Evolutionary conservation across 2,329 filamentous ascomycete genomes (phyloP).

Genomic region (Fusarium oligoseptatum): DNA sequence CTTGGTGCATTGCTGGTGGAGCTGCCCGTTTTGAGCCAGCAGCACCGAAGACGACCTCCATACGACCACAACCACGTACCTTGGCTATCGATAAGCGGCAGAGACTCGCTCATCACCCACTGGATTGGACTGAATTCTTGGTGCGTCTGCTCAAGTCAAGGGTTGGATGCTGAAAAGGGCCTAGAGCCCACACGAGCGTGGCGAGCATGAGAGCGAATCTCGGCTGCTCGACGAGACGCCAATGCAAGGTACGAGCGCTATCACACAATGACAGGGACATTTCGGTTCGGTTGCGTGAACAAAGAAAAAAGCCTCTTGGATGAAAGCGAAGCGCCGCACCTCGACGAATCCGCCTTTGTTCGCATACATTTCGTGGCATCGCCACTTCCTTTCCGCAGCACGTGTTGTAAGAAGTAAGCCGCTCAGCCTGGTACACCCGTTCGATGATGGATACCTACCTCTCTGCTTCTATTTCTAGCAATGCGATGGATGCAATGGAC

Average conservation of each 20-base stretch:
- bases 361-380: constrained; percentile 4
- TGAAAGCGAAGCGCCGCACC: constrained; percentile 33
- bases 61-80: not conserved
- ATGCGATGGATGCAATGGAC: not conserved
- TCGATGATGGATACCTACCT: not conserved
- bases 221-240: constrained; percentile 16
- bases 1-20: constrained; percentile 14
- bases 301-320: constrained; percentile 11
- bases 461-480: constrained; percentile 30
- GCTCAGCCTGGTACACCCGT: constrained; percentile 15
- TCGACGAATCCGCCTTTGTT: constrained; percentile 17
- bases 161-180: constrained; percentile 24
- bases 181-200: constrained; percentile 30
- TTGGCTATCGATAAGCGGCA: constrained; percentile 31
- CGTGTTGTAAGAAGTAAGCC: not conserved
- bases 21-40: constrained; percentile 18
- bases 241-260: constrained; percentile 42
- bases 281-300: constrained; percentile 23
- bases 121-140: constrained; percentile 38
- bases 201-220: constrained; percentile 15
- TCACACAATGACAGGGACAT: constrained; percentile 37
- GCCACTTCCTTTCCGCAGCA: constrained; percentile 8
- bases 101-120: not conserved
- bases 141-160: constrained; percentile 24
- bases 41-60: constrained; percentile 19